Base-by-base conservation (phyloP, 805 yeast genomes). In the Myxozyma geophila region DNA sequence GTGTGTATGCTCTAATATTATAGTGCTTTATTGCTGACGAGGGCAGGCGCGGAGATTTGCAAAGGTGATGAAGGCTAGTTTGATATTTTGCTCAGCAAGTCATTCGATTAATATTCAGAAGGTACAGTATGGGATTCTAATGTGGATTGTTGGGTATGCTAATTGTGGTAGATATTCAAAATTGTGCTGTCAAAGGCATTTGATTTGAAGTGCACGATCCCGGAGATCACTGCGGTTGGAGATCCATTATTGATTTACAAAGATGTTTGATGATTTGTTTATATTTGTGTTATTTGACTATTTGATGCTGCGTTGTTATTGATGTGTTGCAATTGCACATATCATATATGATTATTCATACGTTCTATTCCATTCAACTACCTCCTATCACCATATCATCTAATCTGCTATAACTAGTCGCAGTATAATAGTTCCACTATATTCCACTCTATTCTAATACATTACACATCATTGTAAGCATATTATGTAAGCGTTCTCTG, bases 101-200 rank as follows among this genome's bases (percentile, higher is more conserved):
- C 93, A 90, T 70, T 90, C 97, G 1, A 90, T 95, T 66, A 95
- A 93, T 70, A 89, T 93, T 23, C 97, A 92, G 74, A 92, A 92
- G 64, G 72, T 69, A 55, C 10, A 60, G 17, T 28, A 21, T 13
- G 7, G n/a, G n/a, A 13, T 12, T 37, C 9, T 4, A 41, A 1
- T 17, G 12, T 23, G n/a, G 21, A 2, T 33, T 33, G 17, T 6
- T 13, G 12, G 6, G 36, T n/a, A 13, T 41, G 35, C 40, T 54
- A 44, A 33, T 35, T 9, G 36, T 40, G 15, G 13, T 53, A 70
- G 77, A 91, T 93, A 35, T 93, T 93, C 80, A 95, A 95, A 76
- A 85, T 93, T 47, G 87, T 93, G 35, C 83, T 93, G 50, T 88
- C 96, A 33, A 92, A 92, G 74, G 95, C 96, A 4, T 93, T 93